Percentiles rank a stretch among this genome's conserved stretches.
Evolutionary conservation across 2,329 filamentous ascomycete species (phyloP).

Genomic region (Fusarium sp.): DNA sequence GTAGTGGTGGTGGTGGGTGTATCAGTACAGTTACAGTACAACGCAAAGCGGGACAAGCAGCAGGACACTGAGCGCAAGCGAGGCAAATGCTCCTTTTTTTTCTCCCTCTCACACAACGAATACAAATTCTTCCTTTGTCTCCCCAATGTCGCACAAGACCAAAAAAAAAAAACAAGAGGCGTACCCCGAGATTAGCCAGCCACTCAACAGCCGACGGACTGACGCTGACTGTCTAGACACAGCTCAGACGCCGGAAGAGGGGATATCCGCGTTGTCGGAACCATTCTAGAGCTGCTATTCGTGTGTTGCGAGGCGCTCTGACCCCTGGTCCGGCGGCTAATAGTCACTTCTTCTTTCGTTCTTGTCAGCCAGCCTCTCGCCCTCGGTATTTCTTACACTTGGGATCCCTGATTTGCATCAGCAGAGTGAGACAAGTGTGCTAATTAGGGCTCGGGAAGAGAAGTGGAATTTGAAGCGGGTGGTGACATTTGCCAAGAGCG

Average conservation of each 20-base stretch:
- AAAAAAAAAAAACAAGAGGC: background rate
- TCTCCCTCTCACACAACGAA: slow-evolving; percentile 9
- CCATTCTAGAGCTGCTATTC: slow-evolving; percentile 5
- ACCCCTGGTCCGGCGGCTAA: background rate
- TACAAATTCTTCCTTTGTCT: slow-evolving; percentile 15
- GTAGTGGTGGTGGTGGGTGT: slow-evolving; percentile 14
- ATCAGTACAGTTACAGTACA: slow-evolving; percentile 4
- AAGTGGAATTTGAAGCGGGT: background rate
- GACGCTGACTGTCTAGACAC: slow-evolving; percentile 9
- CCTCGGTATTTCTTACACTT: slow-evolving; percentile 18
- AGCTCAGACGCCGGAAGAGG: slow-evolving; percentile 9
- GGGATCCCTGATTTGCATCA: background rate
- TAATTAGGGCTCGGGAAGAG: background rate
- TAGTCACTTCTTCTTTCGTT: background rate
- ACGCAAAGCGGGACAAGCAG: slow-evolving; percentile 3
- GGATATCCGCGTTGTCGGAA: slow-evolving; percentile 24
- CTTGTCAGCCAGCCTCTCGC: slow-evolving; percentile 28
- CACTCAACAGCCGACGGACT: slow-evolving; percentile 3
- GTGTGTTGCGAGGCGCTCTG: slow-evolving; percentile 12
- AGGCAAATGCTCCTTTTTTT: slow-evolving; percentile 9
- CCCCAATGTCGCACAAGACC: slow-evolving; percentile 3
- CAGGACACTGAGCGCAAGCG: slow-evolving; percentile 24
- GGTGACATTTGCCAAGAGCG: slow-evolving; percentile 6
- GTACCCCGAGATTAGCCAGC: background rate
- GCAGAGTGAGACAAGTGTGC: background rate